Evolutionary conservation across 768 basidiomycete species (phyloP).

Genomic region (Daedalea quercina): DNA sequence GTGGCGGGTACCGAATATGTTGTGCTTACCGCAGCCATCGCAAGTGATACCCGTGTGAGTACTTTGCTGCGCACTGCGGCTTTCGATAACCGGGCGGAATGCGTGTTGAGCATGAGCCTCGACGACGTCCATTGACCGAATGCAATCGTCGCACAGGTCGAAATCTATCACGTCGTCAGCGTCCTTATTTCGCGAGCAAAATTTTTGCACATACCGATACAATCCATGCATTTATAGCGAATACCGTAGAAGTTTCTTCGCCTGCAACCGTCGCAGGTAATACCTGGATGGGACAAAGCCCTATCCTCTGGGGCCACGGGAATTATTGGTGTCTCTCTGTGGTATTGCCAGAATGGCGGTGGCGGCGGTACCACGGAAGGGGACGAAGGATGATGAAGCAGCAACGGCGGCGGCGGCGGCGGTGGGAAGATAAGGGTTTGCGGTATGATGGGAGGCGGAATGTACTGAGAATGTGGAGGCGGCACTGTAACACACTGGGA

Average conservation of each 20-base stretch:
- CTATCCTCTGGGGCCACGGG: neutral
- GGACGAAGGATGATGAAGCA: neutral
- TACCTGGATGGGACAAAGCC: conserved; percentile 2
- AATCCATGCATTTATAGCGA: conserved; percentile 16
- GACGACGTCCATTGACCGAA: conserved; percentile 7
- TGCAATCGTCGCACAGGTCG: conserved; percentile 15
- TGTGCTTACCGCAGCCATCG: conserved; percentile 47
- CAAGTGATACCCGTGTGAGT: conserved; percentile 52
- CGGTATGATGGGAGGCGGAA: neutral
- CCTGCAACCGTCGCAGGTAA: conserved; percentile 15
- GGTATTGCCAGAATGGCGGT: neutral
- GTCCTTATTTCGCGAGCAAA: neutral
- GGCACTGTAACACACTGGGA: neutral
- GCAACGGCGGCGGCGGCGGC: neutral
- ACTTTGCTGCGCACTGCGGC: neutral
- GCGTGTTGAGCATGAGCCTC: conserved; percentile 9
- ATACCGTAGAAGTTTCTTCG: conserved; percentile 12
- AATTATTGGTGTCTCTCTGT: neutral
- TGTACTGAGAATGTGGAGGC: neutral
- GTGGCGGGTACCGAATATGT: conserved; percentile 58
- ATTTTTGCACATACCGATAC: conserved; percentile 7
- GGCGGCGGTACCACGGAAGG: conserved; percentile 4
- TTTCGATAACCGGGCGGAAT: conserved; percentile 13
- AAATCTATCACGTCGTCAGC: conserved; percentile 10
- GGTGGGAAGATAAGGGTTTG: neutral